Evolutionary conservation across 371 early-diverging fungal genomes (phyloP), one percentile per base, ranked within the genome.

Genomic region (Mucor irregularis): DNA sequence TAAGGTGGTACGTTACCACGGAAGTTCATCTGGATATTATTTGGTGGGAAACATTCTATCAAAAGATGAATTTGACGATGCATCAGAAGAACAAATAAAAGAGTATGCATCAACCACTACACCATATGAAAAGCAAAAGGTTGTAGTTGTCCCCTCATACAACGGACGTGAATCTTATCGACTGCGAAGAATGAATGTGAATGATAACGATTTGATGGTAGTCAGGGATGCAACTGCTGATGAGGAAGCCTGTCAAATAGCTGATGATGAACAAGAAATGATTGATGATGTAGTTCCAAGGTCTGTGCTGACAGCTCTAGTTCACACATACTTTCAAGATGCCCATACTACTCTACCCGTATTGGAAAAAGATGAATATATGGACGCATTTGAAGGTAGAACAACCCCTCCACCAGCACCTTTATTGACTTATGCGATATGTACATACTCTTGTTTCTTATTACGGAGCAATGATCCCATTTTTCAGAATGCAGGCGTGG

Each of bases 21-120:
- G 78, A 7, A 78, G 78, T 28, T 78, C 78, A 1, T 74, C 78
- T 9, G 78, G 78, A 6, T 73, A 64, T 46, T 72, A 78, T 55
- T 49, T 78, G 1, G 66, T 73, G 28, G 58, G 65, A 2, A 63
- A 76, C 16, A 62, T 73, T 14, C 39, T 61, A 5, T 49, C 54
- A 2, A 42, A 44, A 8, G 44, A 31, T 24, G 45, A 59, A 10
- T 33, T 19, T 6, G 28, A 21, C 6, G 44, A 49, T 13, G 3
- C 17, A 21, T 11, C 22, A 26, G 13, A n/a, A n/a, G n/a, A n/a
- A n/a, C n/a, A n/a, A n/a, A n/a, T n/a, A n/a, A n/a, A n/a, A n/a
- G n/a, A n/a, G n/a, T n/a, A n/a, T n/a, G n/a, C 11, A 9, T 6
- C 14, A 51, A 49, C 5, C 11, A 21, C 13, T 19, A 10, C 17